Evolutionary conservation across 176 grass and related monocot species (phyloP).

Genomic region (Ensete glaucum): DNA sequence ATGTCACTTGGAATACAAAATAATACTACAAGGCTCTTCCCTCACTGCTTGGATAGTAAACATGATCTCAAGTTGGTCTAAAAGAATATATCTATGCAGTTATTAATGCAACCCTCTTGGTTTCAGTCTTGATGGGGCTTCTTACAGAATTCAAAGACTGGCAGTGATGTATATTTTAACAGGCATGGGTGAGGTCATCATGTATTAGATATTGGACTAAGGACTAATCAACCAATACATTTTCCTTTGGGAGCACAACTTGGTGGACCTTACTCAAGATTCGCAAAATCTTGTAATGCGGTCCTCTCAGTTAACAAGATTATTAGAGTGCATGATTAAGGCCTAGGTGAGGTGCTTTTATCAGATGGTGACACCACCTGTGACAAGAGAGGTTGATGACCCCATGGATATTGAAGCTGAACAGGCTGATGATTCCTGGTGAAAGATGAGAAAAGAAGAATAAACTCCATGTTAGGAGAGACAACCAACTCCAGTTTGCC

Average conservation of each 20-base stretch:
- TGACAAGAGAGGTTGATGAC: conserved; percentile 38
- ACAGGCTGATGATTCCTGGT: not conserved
- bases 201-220: conserved; percentile 40
- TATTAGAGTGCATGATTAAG: conserved; percentile 21
- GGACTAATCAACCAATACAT: conserved; percentile 62
- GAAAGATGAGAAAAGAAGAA: no score
- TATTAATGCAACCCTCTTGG: conserved; percentile 42
- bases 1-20: conserved; percentile 71
- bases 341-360: conserved; percentile 33
- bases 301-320: conserved; percentile 48
- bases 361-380: conserved; percentile 51
- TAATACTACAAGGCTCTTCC: conserved; percentile 42
- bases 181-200: conserved; percentile 65
- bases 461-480: no score
- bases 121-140: conserved; percentile 40
- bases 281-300: conserved; percentile 82
- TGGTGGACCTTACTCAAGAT: conserved; percentile 56
- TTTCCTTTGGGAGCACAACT: conserved; percentile 76
- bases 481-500: no score
- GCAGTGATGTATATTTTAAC: conserved; percentile 28
- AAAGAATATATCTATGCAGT: conserved; percentile 72
- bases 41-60: conserved; percentile 75
- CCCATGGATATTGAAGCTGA: conserved; percentile 14
- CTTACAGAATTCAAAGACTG: conserved; percentile 48
- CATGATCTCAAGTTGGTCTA: conserved; percentile 57